Percentiles rank a stretch among this genome's conserved stretches.
Evolutionary conservation across 2,329 filamentous ascomycete species (phyloP).

Genomic region (Lasiodiplodia gonubiensis): DNA sequence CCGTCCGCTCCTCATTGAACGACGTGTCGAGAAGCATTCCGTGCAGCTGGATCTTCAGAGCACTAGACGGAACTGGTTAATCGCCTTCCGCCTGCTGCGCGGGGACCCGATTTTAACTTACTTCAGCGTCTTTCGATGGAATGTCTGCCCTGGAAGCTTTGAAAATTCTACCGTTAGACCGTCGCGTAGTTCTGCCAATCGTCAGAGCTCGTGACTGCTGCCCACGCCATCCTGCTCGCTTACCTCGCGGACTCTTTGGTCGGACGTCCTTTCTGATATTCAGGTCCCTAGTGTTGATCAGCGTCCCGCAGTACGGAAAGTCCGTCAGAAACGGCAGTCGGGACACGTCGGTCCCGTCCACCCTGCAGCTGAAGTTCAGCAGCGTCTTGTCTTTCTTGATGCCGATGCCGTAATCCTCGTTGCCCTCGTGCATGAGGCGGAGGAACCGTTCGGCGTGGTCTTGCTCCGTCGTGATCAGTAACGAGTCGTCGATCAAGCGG

Average conservation of each 20-base stretch:
- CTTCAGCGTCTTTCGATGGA: constrained; percentile 76
- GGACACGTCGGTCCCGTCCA: constrained; percentile 46
- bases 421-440: constrained; percentile 76
- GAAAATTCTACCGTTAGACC: constrained; percentile 80
- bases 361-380: constrained; percentile 75
- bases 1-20: constrained; percentile 73
- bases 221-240: constrained; percentile 34
- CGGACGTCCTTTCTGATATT: constrained; percentile 74
- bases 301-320: constrained; percentile 91
- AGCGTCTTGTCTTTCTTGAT: constrained; percentile 81
- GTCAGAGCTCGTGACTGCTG: background rate
- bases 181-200: constrained; percentile 62
- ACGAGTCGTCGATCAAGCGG: constrained; percentile 88
- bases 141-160: constrained; percentile 74
- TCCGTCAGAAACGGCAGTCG: constrained; percentile 32
- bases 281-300: constrained; percentile 76
- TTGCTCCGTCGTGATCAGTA: constrained; percentile 78
- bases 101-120: constrained; percentile 48
- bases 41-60: constrained; percentile 85
- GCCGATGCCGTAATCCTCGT: constrained; percentile 78
- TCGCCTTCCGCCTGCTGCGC: constrained; percentile 17
- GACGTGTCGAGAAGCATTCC: constrained; percentile 81
- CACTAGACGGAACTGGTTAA: constrained; percentile 42
- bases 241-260: constrained; percentile 57
- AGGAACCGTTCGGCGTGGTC: constrained; percentile 75